Base-by-base conservation (phyloP, 306 rosid species). In the Senna tora region DNA sequence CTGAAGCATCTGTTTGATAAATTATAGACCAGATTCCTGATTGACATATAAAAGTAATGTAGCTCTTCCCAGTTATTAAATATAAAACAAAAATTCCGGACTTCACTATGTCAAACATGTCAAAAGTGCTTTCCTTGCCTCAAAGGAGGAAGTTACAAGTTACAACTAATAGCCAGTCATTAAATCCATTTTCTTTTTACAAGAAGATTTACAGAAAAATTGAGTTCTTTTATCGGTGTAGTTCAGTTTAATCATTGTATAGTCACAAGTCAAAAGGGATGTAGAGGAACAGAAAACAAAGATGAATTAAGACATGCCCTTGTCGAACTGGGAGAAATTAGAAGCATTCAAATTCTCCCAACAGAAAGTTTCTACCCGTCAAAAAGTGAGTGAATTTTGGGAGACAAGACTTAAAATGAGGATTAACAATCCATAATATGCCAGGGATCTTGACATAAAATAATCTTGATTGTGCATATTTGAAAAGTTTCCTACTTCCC, bases 1-100 rank as follows among this genome's bases (percentile, higher is more conserved):
- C n/a, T n/a, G n/a, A n/a, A n/a, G n/a, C n/a, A n/a, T n/a, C n/a
- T n/a, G n/a, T n/a, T n/a, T n/a, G n/a, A n/a, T n/a, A n/a, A n/a
- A n/a, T n/a, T n/a, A n/a, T n/a, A n/a, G n/a, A n/a, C n/a, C n/a
- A n/a, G n/a, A n/a, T n/a, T n/a, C n/a, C n/a, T n/a, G n/a, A n/a
- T n/a, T n/a, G n/a, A n/a, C n/a, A n/a, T n/a, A n/a, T n/a, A n/a
- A n/a, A n/a, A n/a, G n/a, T n/a, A n/a, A n/a, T n/a, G n/a, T n/a
- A n/a, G n/a, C n/a, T n/a, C n/a, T n/a, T n/a, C n/a, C n/a, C n/a
- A n/a, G n/a, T 45, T 12, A 22, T 33, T 54, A 2, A 30, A 71
- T 53, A 25, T 13, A 63, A 43, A 50, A 19, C 16, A 65, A 47
- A 77, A 38, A n/a, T 30, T 63, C 30, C 52, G 9, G 67, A 13